Evolutionary conservation across 768 basidiomycete genomes (phyloP), one percentile per base, ranked within the genome.

Genomic region (Panellus pusillus): DNA sequence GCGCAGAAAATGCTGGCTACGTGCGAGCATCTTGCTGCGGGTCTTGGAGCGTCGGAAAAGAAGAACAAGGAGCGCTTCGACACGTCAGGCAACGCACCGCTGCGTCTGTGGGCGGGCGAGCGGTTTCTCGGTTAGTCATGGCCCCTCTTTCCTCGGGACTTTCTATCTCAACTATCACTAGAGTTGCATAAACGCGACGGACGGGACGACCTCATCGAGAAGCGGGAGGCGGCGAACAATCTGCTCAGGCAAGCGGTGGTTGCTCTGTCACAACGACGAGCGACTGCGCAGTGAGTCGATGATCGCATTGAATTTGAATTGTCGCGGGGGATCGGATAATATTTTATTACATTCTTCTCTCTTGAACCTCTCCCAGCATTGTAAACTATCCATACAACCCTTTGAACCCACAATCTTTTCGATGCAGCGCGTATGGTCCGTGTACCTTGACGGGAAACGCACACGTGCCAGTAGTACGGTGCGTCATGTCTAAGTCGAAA

Each of bases 71-170:
- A 58, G 18, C 63, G 40, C 13, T 62, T 59, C 11, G 72, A 76
- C 44, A 64, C 65, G 2, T 62, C 82, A 17, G 88, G 87, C 5
- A 89, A 88, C 52, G 85, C 79, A 3, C 79, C 80, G 32, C 64
- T 89, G 63, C 72, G 87, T 18, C 63, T 88, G 44, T 90, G 89
- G 89, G 80, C 86, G 11, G 87, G 87, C 6, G 82, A 90, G 62
- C 74, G 86, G 40, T 79, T 81, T 58, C 69, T 83, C 44, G 87
- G 87, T 88, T 40, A 43, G 79, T 74, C 44, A 8, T 49, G 9
- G 47, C 28, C 24, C 20, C 6, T 17, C 8, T 44, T 45, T 39
- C 24, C 47, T 35, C 50, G 27, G 32, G 24, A 43, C 39, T 12
- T 54, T 55, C 27, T 27, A 11, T 36, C 50, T 17, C 18, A 27